Percentiles rank a stretch among this genome's conserved stretches.
phyloP scores from a whole-genome alignment of 2,329 filamentous ascomycete species.

The Alternaria viburni region DNA sequence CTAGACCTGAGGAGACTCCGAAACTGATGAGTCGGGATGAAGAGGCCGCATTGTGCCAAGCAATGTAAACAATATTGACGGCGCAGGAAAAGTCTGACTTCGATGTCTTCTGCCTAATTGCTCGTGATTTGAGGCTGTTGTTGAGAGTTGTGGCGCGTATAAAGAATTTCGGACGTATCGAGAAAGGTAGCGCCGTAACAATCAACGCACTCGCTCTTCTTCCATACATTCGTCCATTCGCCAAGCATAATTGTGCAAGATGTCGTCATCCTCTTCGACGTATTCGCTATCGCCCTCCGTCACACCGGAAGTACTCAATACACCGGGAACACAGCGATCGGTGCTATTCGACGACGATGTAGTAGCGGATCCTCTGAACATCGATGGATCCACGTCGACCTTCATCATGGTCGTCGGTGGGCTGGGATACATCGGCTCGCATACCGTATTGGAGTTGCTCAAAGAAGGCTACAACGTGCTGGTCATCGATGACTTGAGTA shows the following conservation, averaged over 20 bases:
- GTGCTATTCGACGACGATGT: slow-evolving; percentile 57
- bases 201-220: slow-evolving; percentile 22
- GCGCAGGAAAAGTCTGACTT: slow-evolving; percentile 41
- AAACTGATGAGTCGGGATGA: slow-evolving; percentile 42
- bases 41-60: slow-evolving; percentile 44
- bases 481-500: slow-evolving; percentile 54
- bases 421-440: slow-evolving; percentile 63
- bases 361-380: slow-evolving; percentile 50
- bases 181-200: slow-evolving; percentile 13
- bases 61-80: slow-evolving; percentile 44
- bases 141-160: slow-evolving; percentile 36
- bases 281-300: slow-evolving; percentile 34
- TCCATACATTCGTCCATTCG: slow-evolving; percentile 16
- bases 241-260: slow-evolving; percentile 24
- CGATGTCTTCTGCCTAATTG: slow-evolving; percentile 42
- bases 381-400: slow-evolving; percentile 44
- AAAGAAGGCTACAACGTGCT: slow-evolving; percentile 62
- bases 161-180: slow-evolving; percentile 43
- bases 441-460: slow-evolving; percentile 61
- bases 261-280: slow-evolving; percentile 38
- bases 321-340: slow-evolving; percentile 55
- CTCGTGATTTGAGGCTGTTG: slow-evolving; percentile 22
- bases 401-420: slow-evolving; percentile 62
- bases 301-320: slow-evolving; percentile 42
- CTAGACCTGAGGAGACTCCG: slow-evolving; percentile 38